phyloP scores from a whole-genome alignment of 257 asterid genomes.

The Primulina eburnea region DNA sequence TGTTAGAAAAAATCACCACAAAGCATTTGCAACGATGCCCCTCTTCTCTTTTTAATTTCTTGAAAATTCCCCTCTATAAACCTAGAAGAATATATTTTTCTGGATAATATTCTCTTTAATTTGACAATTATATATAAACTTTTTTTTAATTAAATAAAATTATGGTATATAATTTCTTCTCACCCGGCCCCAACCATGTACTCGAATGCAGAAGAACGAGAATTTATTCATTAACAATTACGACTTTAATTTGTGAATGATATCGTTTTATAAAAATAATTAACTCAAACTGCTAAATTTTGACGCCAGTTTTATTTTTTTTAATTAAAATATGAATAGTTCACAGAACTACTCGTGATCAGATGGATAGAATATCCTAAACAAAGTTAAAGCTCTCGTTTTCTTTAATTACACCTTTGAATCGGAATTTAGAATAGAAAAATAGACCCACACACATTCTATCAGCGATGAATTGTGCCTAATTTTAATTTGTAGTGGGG shows the following conservation, averaged over 20 bases:
- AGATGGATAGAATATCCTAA: slow-evolving; percentile 27
- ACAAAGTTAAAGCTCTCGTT: neutral
- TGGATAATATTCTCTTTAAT: too few relatives aligned
- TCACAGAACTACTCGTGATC: slow-evolving; percentile 5
- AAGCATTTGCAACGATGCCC: neutral
- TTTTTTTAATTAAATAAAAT: too few relatives aligned
- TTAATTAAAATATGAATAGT: neutral
- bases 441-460: slow-evolving; percentile 2
- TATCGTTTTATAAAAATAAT: too few relatives aligned
- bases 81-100: neutral
- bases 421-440: slow-evolving; percentile 20
- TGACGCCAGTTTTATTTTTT: too few relatives aligned
- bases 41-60: neutral
- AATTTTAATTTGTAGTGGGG: slow-evolving; percentile 3
- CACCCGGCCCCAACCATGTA: neutral
- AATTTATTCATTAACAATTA: too few relatives aligned
- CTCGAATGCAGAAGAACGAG: too few relatives aligned
- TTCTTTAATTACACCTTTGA: slow-evolving; percentile 11
- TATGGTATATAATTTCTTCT: too few relatives aligned
- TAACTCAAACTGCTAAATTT: too few relatives aligned
- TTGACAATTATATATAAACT: too few relatives aligned
- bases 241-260: too few relatives aligned
- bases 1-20: neutral
- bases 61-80: neutral
- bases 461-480: slow-evolving; percentile 6